Evolutionary conservation across 2,329 filamentous ascomycete genomes (phyloP), one percentile per base, ranked within the genome.

Genomic region (Talaromyces sp.): DNA sequence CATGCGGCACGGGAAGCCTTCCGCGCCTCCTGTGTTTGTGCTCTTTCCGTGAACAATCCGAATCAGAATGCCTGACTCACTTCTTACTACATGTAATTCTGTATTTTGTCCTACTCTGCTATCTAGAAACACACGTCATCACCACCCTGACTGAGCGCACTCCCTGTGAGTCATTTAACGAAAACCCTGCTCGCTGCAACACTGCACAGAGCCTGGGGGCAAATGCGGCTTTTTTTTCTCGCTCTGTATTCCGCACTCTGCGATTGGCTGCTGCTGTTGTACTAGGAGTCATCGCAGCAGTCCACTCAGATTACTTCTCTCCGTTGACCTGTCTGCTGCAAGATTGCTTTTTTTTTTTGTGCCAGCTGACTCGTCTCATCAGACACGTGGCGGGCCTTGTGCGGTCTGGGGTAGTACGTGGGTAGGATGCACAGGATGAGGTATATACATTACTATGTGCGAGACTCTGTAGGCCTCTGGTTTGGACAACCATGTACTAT

Each of bases 141-240:
- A 14, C 32, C 32, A n/a, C n/a, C n/a, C n/a, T n/a, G n/a, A n/a
- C 32, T 35, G 11, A 35, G 32, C 5, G 32, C 11, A 35, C 2
- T 4, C 9, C n/a, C 21, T 46, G 19, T 46, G 43, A 46, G 43
- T 46, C 43, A 46, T 46, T 46, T 43, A 43, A 19, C n/a, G 32
- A 38, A 38, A 50, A 50, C 43, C 43, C 10, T 50, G 43, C 43
- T 26, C 9, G 43, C 19, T 14, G 43, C 19, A 21, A 50, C 43
- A 14, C 43, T 50, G 19, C n/a, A 26, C 46, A 26, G 46, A 24
- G n/a, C 2, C 46, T 50, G 48, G 48, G 21, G 43, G 43, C 43
- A 52, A 52, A 52, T 52, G 48, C 48, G 48, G 48, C 48, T 52
- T 52, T 52, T 51, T 51, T 52, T 52, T 52, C n/a, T n/a, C n/a